Base-by-base conservation (phyloP, 2,329 filamentous ascomycete species). In the Trichophyton rubrum region DNA sequence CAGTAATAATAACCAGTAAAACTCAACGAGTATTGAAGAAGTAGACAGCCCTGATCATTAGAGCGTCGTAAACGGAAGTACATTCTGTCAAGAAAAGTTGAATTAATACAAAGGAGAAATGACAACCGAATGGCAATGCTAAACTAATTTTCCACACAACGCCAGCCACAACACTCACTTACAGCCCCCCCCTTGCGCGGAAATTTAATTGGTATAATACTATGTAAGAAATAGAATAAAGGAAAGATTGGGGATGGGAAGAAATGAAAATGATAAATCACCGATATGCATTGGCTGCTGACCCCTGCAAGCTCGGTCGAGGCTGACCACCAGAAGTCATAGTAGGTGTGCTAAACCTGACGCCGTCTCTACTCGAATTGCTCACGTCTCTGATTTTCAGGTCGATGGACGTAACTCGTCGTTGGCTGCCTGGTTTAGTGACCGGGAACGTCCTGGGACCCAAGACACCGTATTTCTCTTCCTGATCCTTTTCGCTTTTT, bases 371-470 rank as follows among this genome's bases (percentile, higher is more conserved):
- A 47, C 69, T 69, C n/a, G 68, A 70, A 59, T 72, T 68, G 59
- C 70, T 74, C 64, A 69, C 67, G 62, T 74, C 74, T 59, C 72
- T 69, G 57, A 72, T 69, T 60, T 73, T 72, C 4, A 73, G 66
- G 17, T 77, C 76, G 9, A 74, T 73, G 53, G 77, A 69, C 3
- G 75, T 78, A 4, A 73, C 74, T 40, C 75, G 72, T 43, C 76
- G 68, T 45, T 70, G 70, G 55, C 70, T 73, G 3, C 73, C 77
- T 43, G 72, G 72, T 69, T 86, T 87, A 66, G 80, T 77, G 30
- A 86, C 78, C 1, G 83, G 80, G 17, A 82, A 75, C 30, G 78
- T 79, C 38, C 84, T 77, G 30, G 85, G 85, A 65, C 82, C 85
- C 57, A 87, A 73, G 13, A 87, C 83, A 61, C 78, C 82, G 43